These are phyloP conservation scores for Scheffersomyces segobiensis DNA, from an alignment of 1,139 yeast species.

Conservation along the genomic window DNA sequence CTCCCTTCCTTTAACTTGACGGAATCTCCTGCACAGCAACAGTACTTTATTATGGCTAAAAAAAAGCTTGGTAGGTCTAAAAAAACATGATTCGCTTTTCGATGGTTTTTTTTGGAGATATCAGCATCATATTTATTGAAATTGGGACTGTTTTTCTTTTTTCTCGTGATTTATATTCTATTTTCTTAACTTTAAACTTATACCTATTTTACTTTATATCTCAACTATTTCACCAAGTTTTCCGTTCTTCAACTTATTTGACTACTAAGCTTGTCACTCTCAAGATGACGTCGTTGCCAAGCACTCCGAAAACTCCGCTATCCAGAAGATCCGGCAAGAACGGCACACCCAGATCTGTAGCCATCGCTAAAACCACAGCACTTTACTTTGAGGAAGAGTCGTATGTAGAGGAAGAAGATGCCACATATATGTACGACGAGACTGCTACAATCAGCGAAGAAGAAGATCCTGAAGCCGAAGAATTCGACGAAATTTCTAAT, in stretches of 20 bases:
- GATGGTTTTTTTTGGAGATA: neutral
- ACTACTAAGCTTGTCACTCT: neutral
- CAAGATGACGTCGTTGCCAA: slow-evolving; percentile 15
- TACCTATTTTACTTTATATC: neutral
- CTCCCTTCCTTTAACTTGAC: neutral
- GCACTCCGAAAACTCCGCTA: slow-evolving; percentile 15
- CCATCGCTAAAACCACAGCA: slow-evolving; percentile 17
- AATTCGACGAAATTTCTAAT: slow-evolving; percentile 5
- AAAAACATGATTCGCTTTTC: neutral
- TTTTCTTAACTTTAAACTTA: neutral
- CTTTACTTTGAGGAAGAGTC: slow-evolving; percentile 31
- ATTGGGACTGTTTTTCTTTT: neutral
- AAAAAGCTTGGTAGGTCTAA: neutral
- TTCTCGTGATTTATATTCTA: neutral
- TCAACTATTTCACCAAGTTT: neutral
- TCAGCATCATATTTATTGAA: neutral
- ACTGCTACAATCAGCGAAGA: slow-evolving; percentile 17
- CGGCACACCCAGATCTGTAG: slow-evolving; percentile 12
- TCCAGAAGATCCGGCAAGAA: slow-evolving; percentile 7
- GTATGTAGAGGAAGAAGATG: slow-evolving; percentile 41
- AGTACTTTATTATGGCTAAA: neutral
- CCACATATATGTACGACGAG: slow-evolving; percentile 31
- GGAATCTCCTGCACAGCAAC: neutral
- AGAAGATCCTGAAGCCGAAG: slow-evolving; percentile 3
- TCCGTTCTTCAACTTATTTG: neutral